Evolutionary conservation across 768 basidiomycete genomes (phyloP).

Genomic region (Pulveroboletus sp.): DNA sequence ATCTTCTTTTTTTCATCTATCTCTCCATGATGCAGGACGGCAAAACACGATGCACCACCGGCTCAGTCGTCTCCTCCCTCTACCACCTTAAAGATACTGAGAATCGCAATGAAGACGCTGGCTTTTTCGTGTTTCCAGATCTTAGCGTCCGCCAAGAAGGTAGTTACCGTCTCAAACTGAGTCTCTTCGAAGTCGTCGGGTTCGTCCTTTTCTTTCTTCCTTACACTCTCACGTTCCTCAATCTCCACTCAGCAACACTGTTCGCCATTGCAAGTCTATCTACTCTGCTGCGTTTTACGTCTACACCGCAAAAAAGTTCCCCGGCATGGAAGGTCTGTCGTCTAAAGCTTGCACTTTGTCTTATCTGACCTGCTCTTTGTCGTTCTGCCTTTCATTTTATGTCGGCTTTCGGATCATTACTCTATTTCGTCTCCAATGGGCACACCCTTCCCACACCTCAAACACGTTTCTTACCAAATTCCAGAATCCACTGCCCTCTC

Average conservation of each 20-base stretch:
- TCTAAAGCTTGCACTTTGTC: conserved; percentile 2
- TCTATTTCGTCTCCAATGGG: conserved; percentile 11
- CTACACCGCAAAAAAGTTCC: conserved; percentile 95
- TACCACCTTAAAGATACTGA: conserved; percentile 85
- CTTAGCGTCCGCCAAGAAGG: conserved; percentile 90
- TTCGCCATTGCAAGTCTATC: conserved; percentile 87
- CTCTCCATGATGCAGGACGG: conserved; percentile 61
- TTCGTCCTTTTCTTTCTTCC: conserved; percentile 38
- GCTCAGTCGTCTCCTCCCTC: conserved; percentile 82
- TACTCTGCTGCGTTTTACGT: conserved; percentile 90
- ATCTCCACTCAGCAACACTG: conserved; percentile 60
- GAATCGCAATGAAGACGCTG: conserved; percentile 64
- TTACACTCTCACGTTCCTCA: conserved; percentile 3
- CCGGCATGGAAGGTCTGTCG: conserved; percentile 84
- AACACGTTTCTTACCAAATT: neutral
- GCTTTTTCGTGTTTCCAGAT: conserved; percentile 96
- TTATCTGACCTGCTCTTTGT: conserved; percentile 22
- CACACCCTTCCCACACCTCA: neutral
- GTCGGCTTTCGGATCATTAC: conserved; percentile 18
- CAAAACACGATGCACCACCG: conserved; percentile 87
- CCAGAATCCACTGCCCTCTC: conserved; percentile 86
- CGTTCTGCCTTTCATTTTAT: conserved; percentile 13
- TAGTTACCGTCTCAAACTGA: conserved; percentile 67
- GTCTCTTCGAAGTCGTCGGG: conserved; percentile 89
- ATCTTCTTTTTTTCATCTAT: neutral